These are phyloP conservation scores for Coemansia sp. DNA, from an alignment of 192 early-diverging fungal species.

Conservation along the genomic window DNA sequence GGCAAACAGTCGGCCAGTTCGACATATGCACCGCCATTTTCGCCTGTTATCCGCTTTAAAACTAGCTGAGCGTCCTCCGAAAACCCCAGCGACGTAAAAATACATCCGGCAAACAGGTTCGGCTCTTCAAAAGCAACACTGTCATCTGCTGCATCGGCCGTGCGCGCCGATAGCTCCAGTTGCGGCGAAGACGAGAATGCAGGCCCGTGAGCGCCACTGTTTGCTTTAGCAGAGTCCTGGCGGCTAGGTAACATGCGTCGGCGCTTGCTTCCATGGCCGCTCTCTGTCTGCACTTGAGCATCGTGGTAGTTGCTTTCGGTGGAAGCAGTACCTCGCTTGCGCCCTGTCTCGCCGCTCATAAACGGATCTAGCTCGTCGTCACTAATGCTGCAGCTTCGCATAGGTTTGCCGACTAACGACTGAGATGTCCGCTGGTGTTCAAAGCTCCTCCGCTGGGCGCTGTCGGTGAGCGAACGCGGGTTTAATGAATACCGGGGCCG, in stretches of 20 bases:
- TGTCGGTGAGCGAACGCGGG: neutral
- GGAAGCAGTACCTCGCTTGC: neutral
- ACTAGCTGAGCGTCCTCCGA: neutral
- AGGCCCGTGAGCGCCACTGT: neutral
- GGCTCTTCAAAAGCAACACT: neutral
- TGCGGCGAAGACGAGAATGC: constrained; percentile 8
- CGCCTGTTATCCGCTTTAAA: constrained; percentile 15
- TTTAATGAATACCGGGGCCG: constrained; percentile 7
- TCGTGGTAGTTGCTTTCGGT: neutral
- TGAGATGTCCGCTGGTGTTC: neutral
- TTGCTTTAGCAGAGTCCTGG: neutral
- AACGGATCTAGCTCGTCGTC: constrained; percentile 13
- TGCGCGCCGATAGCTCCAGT: constrained; percentile 4
- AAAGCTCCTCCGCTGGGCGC: neutral
- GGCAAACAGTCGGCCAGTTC: constrained; percentile 6
- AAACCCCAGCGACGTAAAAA: constrained; percentile 39
- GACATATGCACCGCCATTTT: constrained; percentile 25
- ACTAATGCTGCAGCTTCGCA: constrained; percentile 6
- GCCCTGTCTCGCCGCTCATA: neutral
- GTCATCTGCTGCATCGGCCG: neutral
- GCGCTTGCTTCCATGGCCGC: neutral
- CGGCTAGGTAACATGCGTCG: neutral
- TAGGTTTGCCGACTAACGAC: constrained; percentile 5
- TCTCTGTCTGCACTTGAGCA: neutral
- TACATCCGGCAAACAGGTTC: constrained; percentile 21